phyloP scores from a whole-genome alignment of 768 basidiomycete genomes.

The Cubamyces lactineus region DNA sequence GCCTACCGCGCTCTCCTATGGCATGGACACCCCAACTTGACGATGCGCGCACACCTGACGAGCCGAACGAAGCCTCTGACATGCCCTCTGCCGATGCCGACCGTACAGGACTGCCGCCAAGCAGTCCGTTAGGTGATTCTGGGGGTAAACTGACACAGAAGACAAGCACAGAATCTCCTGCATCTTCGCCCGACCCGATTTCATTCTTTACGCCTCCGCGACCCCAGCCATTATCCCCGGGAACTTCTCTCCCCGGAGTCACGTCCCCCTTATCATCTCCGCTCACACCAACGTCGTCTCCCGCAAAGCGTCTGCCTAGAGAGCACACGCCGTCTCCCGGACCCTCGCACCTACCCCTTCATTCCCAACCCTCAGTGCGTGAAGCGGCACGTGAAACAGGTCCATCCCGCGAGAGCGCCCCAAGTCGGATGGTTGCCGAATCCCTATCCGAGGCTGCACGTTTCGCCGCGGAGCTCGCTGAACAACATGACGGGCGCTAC shows the following conservation, averaged over 20 bases:
- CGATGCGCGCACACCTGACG: too few relatives aligned
- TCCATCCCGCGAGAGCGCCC: background rate
- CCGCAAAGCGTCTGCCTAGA: background rate
- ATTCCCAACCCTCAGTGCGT: background rate
- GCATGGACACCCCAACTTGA: too few relatives aligned
- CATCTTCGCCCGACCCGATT: slow-evolving; percentile 22
- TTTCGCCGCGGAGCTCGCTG: background rate
- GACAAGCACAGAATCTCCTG: slow-evolving; percentile 1
- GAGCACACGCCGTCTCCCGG: background rate
- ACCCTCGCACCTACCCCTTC: background rate
- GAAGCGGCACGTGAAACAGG: background rate
- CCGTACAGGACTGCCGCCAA: background rate
- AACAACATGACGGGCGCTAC: slow-evolving; percentile 42
- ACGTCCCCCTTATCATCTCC: slow-evolving; percentile 13
- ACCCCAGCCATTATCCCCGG: background rate
- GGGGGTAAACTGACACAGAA: background rate
- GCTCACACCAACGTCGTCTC: slow-evolving; percentile 15
- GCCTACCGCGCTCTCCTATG: too few relatives aligned
- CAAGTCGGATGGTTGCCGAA: background rate
- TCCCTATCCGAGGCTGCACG: too few relatives aligned
- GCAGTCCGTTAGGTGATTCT: background rate
- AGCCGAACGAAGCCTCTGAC: too few relatives aligned
- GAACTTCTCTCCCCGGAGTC: too few relatives aligned
- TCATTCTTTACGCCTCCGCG: slow-evolving; percentile 20
- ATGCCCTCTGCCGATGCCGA: background rate